Percentiles rank a stretch among this genome's conserved stretches.
Evolutionary conservation across 208 protist genomes (phyloP).

Genomic region (Leishmania major): DNA sequence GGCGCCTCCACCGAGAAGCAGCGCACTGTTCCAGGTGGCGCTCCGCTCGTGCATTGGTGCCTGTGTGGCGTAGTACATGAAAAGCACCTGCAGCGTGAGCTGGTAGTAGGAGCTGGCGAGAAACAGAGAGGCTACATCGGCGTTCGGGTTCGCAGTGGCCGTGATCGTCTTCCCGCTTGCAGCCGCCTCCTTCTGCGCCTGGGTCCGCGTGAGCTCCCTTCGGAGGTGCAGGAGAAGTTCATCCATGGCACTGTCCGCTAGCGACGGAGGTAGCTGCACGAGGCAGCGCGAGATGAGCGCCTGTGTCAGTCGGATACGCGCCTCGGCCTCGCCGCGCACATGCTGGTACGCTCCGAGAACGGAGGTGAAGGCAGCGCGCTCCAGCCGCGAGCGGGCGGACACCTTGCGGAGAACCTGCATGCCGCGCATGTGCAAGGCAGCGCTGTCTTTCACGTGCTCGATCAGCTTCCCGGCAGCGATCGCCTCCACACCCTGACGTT

Average conservation of each 20-base stretch:
- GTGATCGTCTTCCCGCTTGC: slow-evolving; percentile 1
- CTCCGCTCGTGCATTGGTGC: slow-evolving; percentile 58
- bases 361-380: slow-evolving; percentile 60
- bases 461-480: slow-evolving; percentile 66
- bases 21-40: slow-evolving; percentile 22
- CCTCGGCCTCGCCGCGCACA: slow-evolving; percentile 55
- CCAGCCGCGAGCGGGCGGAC: slow-evolving; percentile 43
- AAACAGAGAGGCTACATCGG: slow-evolving; percentile 21
- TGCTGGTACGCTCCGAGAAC: slow-evolving; percentile 55
- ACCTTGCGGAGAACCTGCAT: slow-evolving; percentile 52
- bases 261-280: slow-evolving; percentile 54
- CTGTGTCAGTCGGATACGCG: slow-evolving; percentile 55
- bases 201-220: slow-evolving; percentile 37
- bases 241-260: slow-evolving; percentile 68
- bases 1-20: slow-evolving; percentile 13
- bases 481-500: slow-evolving; percentile 75
- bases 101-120: slow-evolving; percentile 54
- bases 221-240: slow-evolving; percentile 44
- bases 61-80: slow-evolving; percentile 63
- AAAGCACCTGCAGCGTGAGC: slow-evolving; percentile 71
- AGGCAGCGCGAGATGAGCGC: slow-evolving; percentile 70
- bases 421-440: slow-evolving; percentile 45
- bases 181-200: slow-evolving; percentile 21
- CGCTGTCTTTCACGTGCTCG: slow-evolving; percentile 65
- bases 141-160: slow-evolving; percentile 15